Evolutionary conservation across 2,329 filamentous ascomycete species (phyloP).

Genomic region (Aspergillus brasiliensis): DNA sequence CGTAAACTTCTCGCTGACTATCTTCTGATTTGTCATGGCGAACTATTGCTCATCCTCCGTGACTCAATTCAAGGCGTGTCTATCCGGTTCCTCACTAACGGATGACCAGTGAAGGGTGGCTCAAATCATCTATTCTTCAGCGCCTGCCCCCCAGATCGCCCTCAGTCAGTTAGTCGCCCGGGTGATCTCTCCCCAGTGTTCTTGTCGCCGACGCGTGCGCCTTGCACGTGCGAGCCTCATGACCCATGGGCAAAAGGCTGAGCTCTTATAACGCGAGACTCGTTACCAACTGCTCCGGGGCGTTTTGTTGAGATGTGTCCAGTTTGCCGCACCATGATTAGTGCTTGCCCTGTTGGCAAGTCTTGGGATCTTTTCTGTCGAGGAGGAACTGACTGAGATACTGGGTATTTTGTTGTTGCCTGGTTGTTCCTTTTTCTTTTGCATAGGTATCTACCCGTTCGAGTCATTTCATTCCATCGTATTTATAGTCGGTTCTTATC

Average conservation of each 20-base stretch:
- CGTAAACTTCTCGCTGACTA: background rate
- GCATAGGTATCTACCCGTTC: background rate
- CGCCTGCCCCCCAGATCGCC: background rate
- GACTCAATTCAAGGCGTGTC: slow-evolving; percentile 12
- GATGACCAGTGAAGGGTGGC: slow-evolving; percentile 3
- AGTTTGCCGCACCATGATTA: slow-evolving; percentile 8
- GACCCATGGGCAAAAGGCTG: slow-evolving; percentile 18
- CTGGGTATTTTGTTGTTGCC: background rate
- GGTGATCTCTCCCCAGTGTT: slow-evolving; percentile 14
- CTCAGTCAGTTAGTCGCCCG: slow-evolving; percentile 14
- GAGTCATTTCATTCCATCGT: too few relatives aligned
- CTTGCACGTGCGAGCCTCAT: slow-evolving; percentile 23
- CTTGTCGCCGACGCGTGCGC: slow-evolving; percentile 20
- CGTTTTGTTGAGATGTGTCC: slow-evolving; percentile 1
- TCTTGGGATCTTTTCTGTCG: slow-evolving; percentile 9
- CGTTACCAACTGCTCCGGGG: background rate
- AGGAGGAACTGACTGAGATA: slow-evolving; percentile 6
- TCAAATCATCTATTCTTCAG: slow-evolving; percentile 3
- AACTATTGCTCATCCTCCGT: background rate
- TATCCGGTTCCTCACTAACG: background rate
- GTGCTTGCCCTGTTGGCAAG: background rate
- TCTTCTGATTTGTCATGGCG: slow-evolving; percentile 9
- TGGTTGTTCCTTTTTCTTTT: background rate
- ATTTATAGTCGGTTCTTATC: background rate
- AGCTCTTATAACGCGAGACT: slow-evolving; percentile 16